Evolutionary conservation across 176 grass and related monocot species (phyloP), one percentile per base, ranked within the genome.

Genomic region (Puya raimondii): DNA sequence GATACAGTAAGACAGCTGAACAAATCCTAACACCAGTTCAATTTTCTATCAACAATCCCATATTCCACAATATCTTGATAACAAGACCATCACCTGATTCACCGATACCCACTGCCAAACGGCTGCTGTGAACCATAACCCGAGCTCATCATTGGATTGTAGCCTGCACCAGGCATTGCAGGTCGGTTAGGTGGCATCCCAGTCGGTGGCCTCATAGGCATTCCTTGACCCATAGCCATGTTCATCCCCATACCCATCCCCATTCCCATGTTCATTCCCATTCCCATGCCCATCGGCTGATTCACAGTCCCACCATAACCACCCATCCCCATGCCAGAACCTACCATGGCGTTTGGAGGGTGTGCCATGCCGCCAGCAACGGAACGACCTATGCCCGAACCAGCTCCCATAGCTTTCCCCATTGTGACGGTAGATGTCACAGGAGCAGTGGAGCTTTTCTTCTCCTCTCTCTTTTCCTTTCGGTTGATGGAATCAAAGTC

Each of bases 401-500:
- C 93, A 85, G 84, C 1, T 53, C 94, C 94, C 94, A 99, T 99
- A 48, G 94, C 94, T 81, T 93, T 99, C 22, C 94, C 94, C 94
- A 93, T 99, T 49, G 74, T 84, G 15, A 83, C 58, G 8, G 94
- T 99, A 68, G 94, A 91, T 51, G 84, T 48, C 29, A 74, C 79
- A 66, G 84, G 82, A 53, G 80, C 79, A 22, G 85, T 70, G 79
- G 83, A 77, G 74, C 67, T 76, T 83, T 84, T 99, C 84, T 84
- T 99, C 47, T 99, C 94, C 57, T 86, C 77, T 53, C 84, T 83
- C 74, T 82, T 99, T 47, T 99, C 94, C 90, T 93, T 99, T 26
- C 94, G 87, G 68, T 93, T 93, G 11, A 99, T 99, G 61, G 94
- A 93, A 77, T 90, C 94, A 48, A 99, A 99, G 67, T 99, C 94